Base-by-base conservation (phyloP, 2,329 filamentous ascomycete species). In the Rutstroemia sydowiana region DNA sequence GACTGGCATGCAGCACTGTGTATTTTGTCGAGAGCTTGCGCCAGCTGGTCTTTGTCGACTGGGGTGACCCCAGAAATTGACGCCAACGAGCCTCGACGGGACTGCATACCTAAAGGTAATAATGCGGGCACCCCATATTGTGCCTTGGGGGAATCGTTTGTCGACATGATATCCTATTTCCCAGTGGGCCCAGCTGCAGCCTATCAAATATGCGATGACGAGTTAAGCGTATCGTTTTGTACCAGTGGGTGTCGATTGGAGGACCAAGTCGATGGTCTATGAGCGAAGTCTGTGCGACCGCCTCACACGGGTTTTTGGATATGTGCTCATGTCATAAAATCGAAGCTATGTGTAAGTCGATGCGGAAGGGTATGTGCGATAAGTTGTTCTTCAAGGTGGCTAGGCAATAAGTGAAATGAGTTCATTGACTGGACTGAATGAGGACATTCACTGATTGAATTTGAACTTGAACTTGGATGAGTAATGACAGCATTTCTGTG, bases 1-100 rank as follows among this genome's bases (percentile, higher is more conserved):
- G 87, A 87, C 66, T 88, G 87, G 64, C 87, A 95, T n/a, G 91
- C 90, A 5, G 87, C 84, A 46, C 76, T 89, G 69, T 96, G 92
- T 59, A 96, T 95, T 62, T 88, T 84, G 69, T 95, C 87, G 55
- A 96, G 81, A 16, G 85, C 80, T 56, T 88, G 81, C 31, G 87
- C 82, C 34, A 92, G 75, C 52, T 87, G 84, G 57, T 89, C 86
- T 65, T 81, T 86, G 66, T 91, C 86, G 37, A 81, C 70, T 45
- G 78, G 75, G 2, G 75, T 69, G 2, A 72, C 67, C 6, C 61
- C 70, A 21, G 72, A 70, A 14, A 75, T 57, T 21, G 81, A 82
- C 18, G 68, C 67, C 32, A 71, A 65, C 20, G 76, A 79, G n/a
- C 68, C 71, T 45, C 73, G 70, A 21, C 71, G 64, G 13, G 65